Base-by-base conservation (phyloP, 495 filamentous ascomycete genomes). In the Sporormia fimetaria region DNA sequence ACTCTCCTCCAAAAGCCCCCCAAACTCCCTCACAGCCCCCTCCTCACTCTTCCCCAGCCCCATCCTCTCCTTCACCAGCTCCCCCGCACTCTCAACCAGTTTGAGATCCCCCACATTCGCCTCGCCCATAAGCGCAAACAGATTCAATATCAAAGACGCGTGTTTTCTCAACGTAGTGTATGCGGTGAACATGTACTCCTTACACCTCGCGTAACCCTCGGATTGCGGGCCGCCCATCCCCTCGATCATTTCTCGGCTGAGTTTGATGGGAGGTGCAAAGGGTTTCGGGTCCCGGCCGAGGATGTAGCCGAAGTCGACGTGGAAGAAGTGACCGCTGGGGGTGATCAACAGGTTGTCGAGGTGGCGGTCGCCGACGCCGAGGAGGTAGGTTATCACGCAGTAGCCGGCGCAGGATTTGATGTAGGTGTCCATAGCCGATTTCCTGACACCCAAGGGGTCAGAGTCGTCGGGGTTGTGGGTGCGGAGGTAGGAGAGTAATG, bases 281-380 rank as follows among this genome's bases (percentile, higher is more conserved):
- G 90, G 90, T 52, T 99, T 99, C 1, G 90, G 90, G 52, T 99
- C 90, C 14, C 90, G 85, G 23, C 90, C 90, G 6, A 99, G 80
- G 46, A 99, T 96, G 64, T 87, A 99, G 23, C 92, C 88, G 50
- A 99, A 96, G 55, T 96, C 90, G 21, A 83, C 85, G 60, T 99
- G 90, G 73, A 99, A 96, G 66, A 99, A 99, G 57, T 88, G 83
- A 3, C 83, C 90, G 51, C 84, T 78, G 9, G 92, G 88, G 0
- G 86, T 71, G 6, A 99, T 72, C 23, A 96, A 78, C 4, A 99
- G 74, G 57, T 99, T 99, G 57, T 99, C 90, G 8, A 96, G 71
- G 61, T 99, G 90, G 0, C 90, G 78, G 57, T 99, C 90, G 27
- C 90, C 90, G 20, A 99, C 90, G 21, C 90, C 90, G n/a, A 99